Base-by-base conservation (phyloP, 1,284 basidiomycete genomes). In the Microstroma glucosiphilum region DNA sequence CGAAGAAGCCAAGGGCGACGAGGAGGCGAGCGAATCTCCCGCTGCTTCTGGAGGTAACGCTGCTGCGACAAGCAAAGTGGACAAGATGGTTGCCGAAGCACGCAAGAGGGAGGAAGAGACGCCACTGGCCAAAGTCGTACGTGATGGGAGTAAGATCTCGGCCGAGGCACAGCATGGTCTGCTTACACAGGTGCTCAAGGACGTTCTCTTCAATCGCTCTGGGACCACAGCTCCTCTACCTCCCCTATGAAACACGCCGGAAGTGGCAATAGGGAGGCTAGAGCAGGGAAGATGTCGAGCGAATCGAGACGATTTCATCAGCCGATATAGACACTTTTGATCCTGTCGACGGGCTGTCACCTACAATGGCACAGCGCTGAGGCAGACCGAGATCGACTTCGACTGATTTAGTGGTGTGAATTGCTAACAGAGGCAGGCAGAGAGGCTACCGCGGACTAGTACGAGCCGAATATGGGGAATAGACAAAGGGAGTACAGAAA, bases 101-200 rank as follows among this genome's bases (percentile, higher is more conserved):
- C 43, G 26, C 15, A 62, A 61, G 59, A 40, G 46, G n/a, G 66
- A 67, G 41, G 78, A 76, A 8, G 77, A 80, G 58, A 66, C 75
- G 53, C 86, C 88, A 64, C 82, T 94, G 19, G 83, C 84, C 19
- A 92, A 92, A 81, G 87, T 86, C 21, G 88, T 91, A 11, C 87
- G 87, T 78, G 91, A 96, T 76, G 88, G 89, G 90, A 86, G 85
- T 40, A 91, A 89, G 73, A 89, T 96, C 60, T 86, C 91, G 0
- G 84, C 86, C 9, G 92, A 96, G 76, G 89, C 89, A 0, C 89
- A 93, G 72, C 92, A 96, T 72, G 92, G 91, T 0, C 85, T 96
- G 61, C 89, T 93, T 63, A 83, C 90, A 0, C 91, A 93, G 79
- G 86, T 92, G 3, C 83, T 96, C 73, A 96, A 96, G 79, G 88